phyloP scores from a whole-genome alignment of 2,329 filamentous ascomycete genomes.

The Fusarium sp. region DNA sequence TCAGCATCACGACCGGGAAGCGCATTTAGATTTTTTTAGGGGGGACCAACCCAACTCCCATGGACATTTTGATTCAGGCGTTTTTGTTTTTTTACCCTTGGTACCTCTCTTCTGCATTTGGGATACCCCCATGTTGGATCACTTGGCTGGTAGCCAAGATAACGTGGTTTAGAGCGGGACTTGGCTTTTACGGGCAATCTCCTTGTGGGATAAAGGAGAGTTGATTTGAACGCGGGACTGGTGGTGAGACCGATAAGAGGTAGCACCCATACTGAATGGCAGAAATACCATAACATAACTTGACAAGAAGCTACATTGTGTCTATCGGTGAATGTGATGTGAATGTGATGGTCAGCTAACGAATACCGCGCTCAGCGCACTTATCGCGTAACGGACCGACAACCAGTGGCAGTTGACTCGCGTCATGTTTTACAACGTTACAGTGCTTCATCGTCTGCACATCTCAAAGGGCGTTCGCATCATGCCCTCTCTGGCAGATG shows the following conservation, averaged over 20 bases:
- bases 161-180: constrained; percentile 1
- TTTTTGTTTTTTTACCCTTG: constrained; percentile 20
- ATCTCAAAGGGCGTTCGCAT: constrained; percentile 4
- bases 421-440: constrained; percentile 13
- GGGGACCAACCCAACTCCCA: not conserved
- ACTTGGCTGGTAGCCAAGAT: not conserved
- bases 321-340: not conserved
- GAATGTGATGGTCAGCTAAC: not conserved
- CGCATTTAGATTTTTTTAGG: constrained; percentile 35
- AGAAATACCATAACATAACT: constrained; percentile 52
- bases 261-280: constrained; percentile 49
- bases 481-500: constrained; percentile 37
- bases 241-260: constrained; percentile 23
- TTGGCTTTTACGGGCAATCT: not conserved
- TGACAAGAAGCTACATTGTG: constrained; percentile 1
- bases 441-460: not conserved
- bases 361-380: not conserved
- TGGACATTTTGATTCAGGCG: constrained; percentile 26
- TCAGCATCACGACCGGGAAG: constrained; percentile 21
- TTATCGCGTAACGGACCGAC: not conserved
- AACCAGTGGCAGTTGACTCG: not conserved
- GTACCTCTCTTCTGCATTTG: constrained; percentile 30
- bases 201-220: constrained; percentile 4
- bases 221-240: constrained; percentile 6
- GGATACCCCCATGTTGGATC: constrained; percentile 40